These are phyloP conservation scores for Trametes pubescens DNA, from an alignment of 1,284 basidiomycete species.

Conservation along the genomic window DNA sequence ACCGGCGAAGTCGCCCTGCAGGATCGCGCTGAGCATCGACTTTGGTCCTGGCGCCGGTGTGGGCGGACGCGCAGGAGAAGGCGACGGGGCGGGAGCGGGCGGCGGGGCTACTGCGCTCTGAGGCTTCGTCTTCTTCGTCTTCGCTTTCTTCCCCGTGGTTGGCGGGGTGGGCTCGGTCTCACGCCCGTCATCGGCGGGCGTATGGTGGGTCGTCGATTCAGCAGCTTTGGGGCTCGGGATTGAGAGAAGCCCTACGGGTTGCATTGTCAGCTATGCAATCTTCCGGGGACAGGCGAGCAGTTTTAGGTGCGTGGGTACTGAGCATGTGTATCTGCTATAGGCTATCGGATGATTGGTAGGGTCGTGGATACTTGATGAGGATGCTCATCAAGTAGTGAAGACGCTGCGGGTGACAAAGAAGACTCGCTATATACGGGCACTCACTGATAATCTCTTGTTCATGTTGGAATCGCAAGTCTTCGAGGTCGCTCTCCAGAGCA, in stretches of 20 bases:
- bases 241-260: slow-evolving; percentile 26
- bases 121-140: slow-evolving; percentile 22
- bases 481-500: slow-evolving; percentile 53
- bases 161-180: slow-evolving; percentile 4
- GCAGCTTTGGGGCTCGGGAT: slow-evolving; percentile 25
- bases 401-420: neutral
- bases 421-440: slow-evolving; percentile 27
- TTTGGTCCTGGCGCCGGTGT: neutral
- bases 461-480: slow-evolving; percentile 48
- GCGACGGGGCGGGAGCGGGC: neutral
- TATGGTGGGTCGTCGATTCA: slow-evolving; percentile 1
- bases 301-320: neutral
- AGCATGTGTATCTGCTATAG: neutral
- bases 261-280: slow-evolving; percentile 10
- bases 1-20: slow-evolving; percentile 7
- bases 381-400: neutral
- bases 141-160: slow-evolving; percentile 25
- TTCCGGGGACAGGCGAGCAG: neutral
- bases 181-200: slow-evolving; percentile 8
- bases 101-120: neutral
- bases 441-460: slow-evolving; percentile 54
- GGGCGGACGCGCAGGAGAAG: neutral
- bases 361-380: neutral
- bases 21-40: slow-evolving; percentile 4
- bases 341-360: neutral